Evolutionary conservation across 2,329 filamentous ascomycete genomes (phyloP).

Genomic region (Aspergillus melleus): DNA sequence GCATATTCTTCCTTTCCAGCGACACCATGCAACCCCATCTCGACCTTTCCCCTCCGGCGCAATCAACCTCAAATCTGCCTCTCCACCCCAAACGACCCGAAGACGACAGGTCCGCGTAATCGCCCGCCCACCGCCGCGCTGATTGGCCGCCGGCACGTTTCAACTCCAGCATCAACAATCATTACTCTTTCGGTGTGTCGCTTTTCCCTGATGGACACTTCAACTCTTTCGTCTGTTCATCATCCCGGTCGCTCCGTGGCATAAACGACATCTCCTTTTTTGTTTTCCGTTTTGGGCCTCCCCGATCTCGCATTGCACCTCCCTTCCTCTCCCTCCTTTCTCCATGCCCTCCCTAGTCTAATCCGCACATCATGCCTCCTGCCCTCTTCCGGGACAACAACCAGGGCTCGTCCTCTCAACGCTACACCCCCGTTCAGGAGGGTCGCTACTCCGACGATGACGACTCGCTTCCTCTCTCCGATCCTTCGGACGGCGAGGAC

Average conservation of each 20-base stretch:
- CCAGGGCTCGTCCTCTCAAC: constrained; percentile 4
- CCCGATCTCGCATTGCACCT: neutral
- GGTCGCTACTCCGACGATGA: constrained; percentile 7
- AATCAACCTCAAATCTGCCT: too few relatives aligned
- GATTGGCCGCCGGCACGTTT: neutral
- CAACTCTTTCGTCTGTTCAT: neutral
- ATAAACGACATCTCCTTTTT: neutral
- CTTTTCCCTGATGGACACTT: neutral
- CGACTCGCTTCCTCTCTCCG: constrained; percentile 13
- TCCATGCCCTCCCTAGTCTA: constrained; percentile 2
- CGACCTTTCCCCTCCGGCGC: too few relatives aligned
- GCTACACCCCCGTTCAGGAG: constrained; percentile 16
- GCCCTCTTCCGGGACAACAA: neutral
- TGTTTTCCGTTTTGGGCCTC: too few relatives aligned
- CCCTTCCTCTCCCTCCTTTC: neutral
- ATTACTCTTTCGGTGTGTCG: neutral
- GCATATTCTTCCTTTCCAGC: neutral
- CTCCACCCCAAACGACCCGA: too few relatives aligned
- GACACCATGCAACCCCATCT: too few relatives aligned
- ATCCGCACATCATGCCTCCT: neutral
- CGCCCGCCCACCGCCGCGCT: neutral
- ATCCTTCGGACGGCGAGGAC: constrained; percentile 12
- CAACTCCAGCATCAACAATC: constrained; percentile 1
- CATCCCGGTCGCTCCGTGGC: neutral
- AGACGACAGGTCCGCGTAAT: neutral